phyloP scores from a whole-genome alignment of 2,329 filamentous ascomycete genomes.

The Xylariaceae sp. region DNA sequence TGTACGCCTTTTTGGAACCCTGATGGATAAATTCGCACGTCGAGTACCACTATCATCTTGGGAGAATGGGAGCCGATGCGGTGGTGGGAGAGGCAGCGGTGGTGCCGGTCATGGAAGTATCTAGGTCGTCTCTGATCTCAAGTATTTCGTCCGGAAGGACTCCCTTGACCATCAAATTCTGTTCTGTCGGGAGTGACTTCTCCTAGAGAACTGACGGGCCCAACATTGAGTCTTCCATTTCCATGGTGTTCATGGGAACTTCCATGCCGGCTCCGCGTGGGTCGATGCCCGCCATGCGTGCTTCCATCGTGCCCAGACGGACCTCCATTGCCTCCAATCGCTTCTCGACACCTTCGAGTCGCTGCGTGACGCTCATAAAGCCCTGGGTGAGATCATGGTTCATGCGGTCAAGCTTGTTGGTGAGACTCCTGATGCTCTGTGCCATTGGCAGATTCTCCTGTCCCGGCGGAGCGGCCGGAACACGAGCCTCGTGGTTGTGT shows the following conservation, averaged over 20 bases:
- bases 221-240: conserved; percentile 34
- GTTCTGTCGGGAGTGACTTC: neutral
- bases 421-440: conserved; percentile 53
- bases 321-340: conserved; percentile 50
- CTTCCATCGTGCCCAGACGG: conserved; percentile 34
- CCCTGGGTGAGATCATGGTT: conserved; percentile 52
- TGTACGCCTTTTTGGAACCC: conserved; percentile 16
- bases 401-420: conserved; percentile 55
- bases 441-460: conserved; percentile 54
- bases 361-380: conserved; percentile 46
- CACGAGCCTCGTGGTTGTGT: conserved; percentile 57
- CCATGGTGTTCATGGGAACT: conserved; percentile 37
- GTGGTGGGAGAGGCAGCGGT: neutral
- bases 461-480: conserved; percentile 48
- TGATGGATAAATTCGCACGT: conserved; percentile 8
- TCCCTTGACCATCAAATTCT: neutral
- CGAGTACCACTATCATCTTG: conserved; percentile 2
- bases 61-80: neutral
- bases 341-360: conserved; percentile 49
- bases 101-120: neutral
- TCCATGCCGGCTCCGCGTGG: conserved; percentile 34
- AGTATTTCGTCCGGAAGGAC: neutral
- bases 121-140: neutral
- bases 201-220: conserved; percentile 35
- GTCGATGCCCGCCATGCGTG: conserved; percentile 37